Base-by-base conservation (phyloP, 345 rosid genomes). In the Salix arbutifolia region DNA sequence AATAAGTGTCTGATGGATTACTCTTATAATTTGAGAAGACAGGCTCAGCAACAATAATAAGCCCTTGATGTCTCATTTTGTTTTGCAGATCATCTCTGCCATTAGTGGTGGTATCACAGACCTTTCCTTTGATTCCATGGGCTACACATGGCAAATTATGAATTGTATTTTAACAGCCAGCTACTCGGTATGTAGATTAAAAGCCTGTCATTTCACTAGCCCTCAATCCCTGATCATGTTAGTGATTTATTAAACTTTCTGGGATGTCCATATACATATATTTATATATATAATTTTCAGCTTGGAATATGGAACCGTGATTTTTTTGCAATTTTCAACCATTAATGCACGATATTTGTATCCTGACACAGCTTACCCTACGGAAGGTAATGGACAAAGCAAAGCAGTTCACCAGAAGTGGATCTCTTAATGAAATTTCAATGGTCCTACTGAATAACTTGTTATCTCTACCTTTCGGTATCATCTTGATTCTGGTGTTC, bases 371-470 rank as follows among this genome's bases (percentile, higher is more conserved):
- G 99, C 94, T 95, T 69, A 93, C 92, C 25, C 79, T 95, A 44
- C 88, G 94, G 61, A 83, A 72, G 42, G 89, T 90, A 68, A 95
- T 95, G 97, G 97, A 95, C 86, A 91, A 85, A 84, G 98, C 98
- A 72, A 93, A 95, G 86, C 92, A 89, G 76, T 50, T 84, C 16
- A 91, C 97, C 28, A 87, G 83, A 78, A 89, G 90, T 8, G 97
- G 97, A 75, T 80, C 90, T 30, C 91, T 95, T 16, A 93, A 90
- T 76, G 97, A 91, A 76, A 82, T 91, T 42, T 89, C 99, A 69
- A 93, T 95, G 99, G 99, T 95, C 88, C 80, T 95, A 75, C 91
- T 95, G 71, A 95, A 95, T 78, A 95, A 95, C 84, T 77, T 93
- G 70, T 65, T 93, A 74, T 95, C 98, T 70, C 78, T 95, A 26